phyloP scores from a whole-genome alignment of 169 alveolate species.

The Theileria equi region DNA sequence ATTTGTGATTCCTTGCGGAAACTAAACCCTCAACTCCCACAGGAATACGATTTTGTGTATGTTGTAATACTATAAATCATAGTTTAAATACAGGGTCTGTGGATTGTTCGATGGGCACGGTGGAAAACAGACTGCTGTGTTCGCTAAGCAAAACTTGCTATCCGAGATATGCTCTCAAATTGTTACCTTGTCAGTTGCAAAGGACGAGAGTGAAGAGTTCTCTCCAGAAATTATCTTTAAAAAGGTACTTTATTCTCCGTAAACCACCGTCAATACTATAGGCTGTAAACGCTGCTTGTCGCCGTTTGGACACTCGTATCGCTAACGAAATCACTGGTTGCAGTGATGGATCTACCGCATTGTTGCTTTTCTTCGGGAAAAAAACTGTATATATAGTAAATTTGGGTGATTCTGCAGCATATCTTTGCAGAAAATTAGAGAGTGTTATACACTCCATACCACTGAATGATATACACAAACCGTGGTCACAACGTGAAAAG shows the following conservation, averaged over 20 bases:
- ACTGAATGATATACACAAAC: constrained; percentile 93
- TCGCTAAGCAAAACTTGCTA: constrained; percentile 56
- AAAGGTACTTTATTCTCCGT: constrained; percentile 8
- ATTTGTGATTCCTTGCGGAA: constrained; percentile 54
- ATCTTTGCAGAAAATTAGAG: constrained; percentile 59
- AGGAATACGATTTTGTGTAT: constrained; percentile 62
- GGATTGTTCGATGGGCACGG: constrained; percentile 78
- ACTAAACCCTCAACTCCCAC: constrained; percentile 53
- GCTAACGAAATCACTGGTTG: constrained; percentile 51
- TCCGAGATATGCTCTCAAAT: constrained; percentile 64
- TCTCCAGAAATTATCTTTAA: constrained; percentile 19
- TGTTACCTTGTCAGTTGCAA: constrained; percentile 4
- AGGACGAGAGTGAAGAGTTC: background rate
- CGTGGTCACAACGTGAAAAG: constrained; percentile 90
- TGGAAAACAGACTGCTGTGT: constrained; percentile 65
- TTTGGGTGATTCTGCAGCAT: constrained; percentile 83
- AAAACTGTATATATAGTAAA: constrained; percentile 68
- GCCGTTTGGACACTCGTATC: constrained; percentile 54
- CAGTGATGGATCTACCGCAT: constrained; percentile 82
- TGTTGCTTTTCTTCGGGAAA: constrained; percentile 64
- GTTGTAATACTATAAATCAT: background rate
- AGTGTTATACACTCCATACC: constrained; percentile 75
- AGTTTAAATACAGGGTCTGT: constrained; percentile 42
- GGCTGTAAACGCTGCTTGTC: constrained; percentile 55
- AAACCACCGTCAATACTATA: background rate